Conservation (phyloP, 2,329 filamentous ascomycete genomes). For the Arthroderma sp. region DNA sequence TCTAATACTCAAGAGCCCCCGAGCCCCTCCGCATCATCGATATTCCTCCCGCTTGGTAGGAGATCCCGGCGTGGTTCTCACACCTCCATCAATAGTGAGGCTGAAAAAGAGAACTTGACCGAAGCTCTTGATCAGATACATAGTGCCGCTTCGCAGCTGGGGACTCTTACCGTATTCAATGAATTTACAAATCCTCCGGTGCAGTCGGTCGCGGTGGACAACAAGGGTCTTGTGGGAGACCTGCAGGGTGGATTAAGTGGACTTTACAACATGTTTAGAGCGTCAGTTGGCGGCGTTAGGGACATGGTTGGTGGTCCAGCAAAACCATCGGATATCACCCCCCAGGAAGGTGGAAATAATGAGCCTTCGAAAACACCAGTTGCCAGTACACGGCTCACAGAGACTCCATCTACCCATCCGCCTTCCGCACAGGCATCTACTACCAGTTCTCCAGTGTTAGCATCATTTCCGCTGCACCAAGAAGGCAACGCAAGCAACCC, state of each 20-base stretch:
- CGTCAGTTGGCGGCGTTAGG: constrained; percentile 62
- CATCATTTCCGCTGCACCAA: constrained; percentile 22
- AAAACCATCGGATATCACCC: constrained; percentile 22
- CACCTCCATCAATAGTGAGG: constrained; percentile 40
- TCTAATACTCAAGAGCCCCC: constrained; percentile 26
- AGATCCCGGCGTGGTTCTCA: constrained; percentile 35
- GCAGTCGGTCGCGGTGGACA: constrained; percentile 47
- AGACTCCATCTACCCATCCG: constrained; percentile 17
- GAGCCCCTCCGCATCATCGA: constrained; percentile 36
- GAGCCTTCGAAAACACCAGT: constrained; percentile 16
- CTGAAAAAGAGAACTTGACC: constrained; percentile 63
- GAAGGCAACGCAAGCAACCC: constrained; percentile 19
- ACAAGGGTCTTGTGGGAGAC: constrained; percentile 62
- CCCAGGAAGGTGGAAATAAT: constrained; percentile 16
- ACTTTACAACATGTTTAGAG: constrained; percentile 72
- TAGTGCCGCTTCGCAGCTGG: constrained; percentile 71
- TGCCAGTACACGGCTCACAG: constrained; percentile 9
- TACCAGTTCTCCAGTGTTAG: constrained; percentile 27
- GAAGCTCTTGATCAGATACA: constrained; percentile 79
- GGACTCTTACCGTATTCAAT: constrained; percentile 81
- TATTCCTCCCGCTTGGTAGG: constrained; percentile 34
- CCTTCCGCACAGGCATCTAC: constrained; percentile 28
- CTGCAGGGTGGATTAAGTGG: constrained; percentile 79
- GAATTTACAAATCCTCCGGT: constrained; percentile 61
- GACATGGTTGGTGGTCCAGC: constrained; percentile 35